Base-by-base conservation (phyloP, 352 stramenopile species). In the Lagenidium sp. region DNA sequence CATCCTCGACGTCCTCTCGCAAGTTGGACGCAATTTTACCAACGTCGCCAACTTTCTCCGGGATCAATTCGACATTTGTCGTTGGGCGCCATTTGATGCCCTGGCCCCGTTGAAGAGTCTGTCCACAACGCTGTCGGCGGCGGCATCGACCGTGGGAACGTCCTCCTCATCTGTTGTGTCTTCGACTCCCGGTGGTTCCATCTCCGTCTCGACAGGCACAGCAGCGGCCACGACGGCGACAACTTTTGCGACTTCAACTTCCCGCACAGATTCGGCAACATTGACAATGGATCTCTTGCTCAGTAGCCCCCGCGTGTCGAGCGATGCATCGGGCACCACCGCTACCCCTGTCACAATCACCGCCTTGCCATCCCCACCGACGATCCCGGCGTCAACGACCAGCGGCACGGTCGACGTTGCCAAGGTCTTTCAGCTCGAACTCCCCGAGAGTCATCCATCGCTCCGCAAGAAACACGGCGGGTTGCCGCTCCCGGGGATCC, bases 1-100 rank as follows among this genome's bases (percentile, higher is more conserved):
- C 21, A 60, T 93, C 11, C 55, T 93, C 10, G 78, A 93, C 43
- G 67, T 93, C 19, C 59, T 93, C 4, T 89, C 78, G 3, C 80
- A 93, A 48, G 80, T 90, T 3, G 80, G 80, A 1, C 72, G 80
- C 15, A 90, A 93, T 50, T 93, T 93, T 44, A 83, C 75, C 39
- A 93, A 90, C 61, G 84, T 93, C 18, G 75, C 69, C 4, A 85
- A 81, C 15, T 87, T 93, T 36, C 41, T 93, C 39, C 74, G 75
- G 1, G 80, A 90, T 44, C 74, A 88, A 15, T 81, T 90, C 24
- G 80, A 89, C 36, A 53, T 81, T 23, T 73, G 60, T 22, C 60
- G 77, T 5, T 88, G 72, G 80, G 73, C 65, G 1, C 50, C 61
- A 0, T 85, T 92, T 32, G 79, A 91, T 29, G 67, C 60, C 0